A percentile compares a stretch with the other conserved stretches of the same genome.
Evolutionary conservation across 2,329 filamentous ascomycete species (phyloP).

Genomic region (Sporothrix brasiliensis): DNA sequence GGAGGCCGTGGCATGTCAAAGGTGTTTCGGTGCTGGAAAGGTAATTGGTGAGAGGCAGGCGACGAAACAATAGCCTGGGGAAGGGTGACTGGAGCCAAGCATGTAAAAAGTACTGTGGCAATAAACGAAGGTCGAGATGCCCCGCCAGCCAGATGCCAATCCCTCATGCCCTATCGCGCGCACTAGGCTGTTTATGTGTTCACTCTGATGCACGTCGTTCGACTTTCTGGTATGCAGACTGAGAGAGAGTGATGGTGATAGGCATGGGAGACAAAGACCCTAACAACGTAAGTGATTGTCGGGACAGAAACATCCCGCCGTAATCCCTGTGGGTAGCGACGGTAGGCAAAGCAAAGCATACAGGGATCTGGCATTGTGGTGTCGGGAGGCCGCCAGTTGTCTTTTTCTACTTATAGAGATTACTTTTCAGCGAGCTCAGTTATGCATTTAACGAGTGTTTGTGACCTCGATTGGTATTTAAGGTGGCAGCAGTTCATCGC

Average conservation of each 20-base stretch:
- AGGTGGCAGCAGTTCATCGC: background rate
- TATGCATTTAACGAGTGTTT: background rate
- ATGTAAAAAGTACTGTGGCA: no score
- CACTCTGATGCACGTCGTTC: slow-evolving; percentile 25
- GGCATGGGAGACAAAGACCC: slow-evolving; percentile 10
- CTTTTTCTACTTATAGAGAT: background rate
- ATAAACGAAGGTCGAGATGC: background rate
- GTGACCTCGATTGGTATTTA: no score
- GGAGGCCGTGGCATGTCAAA: background rate
- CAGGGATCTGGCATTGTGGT: slow-evolving; percentile 1
- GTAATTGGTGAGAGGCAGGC: slow-evolving; percentile 16
- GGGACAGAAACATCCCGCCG: slow-evolving; percentile 9
- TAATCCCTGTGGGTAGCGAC: background rate
- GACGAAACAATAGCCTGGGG: background rate
- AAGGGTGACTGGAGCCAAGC: no score
- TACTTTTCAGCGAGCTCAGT: background rate
- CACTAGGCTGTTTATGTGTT: slow-evolving; percentile 3
- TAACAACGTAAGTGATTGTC: slow-evolving; percentile 15
- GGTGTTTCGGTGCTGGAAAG: background rate
- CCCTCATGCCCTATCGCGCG: background rate
- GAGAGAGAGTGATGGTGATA: background rate
- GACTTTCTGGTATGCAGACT: slow-evolving; percentile 1
- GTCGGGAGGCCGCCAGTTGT: slow-evolving; percentile 6
- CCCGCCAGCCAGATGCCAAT: slow-evolving; percentile 22
- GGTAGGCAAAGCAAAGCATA: background rate